Conservation (phyloP, 2,329 filamentous ascomycete species). For the Calonectria hawksworthii region DNA sequence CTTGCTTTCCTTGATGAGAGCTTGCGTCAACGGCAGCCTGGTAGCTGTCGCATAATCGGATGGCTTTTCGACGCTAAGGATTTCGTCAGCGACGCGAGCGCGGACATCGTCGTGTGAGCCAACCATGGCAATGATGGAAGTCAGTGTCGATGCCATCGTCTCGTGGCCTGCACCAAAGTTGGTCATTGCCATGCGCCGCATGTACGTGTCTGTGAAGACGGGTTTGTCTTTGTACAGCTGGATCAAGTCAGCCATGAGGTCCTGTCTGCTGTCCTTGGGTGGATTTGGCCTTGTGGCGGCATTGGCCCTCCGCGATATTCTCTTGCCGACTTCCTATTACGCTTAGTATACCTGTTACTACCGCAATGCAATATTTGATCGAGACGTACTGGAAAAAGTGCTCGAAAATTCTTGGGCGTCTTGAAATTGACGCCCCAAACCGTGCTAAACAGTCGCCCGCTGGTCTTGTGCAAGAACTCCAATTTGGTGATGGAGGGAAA, state of each 20-base stretch:
- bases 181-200: conserved; percentile 66
- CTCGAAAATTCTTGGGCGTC: conserved; percentile 58
- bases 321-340: conserved; percentile 51
- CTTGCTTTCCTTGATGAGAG: conserved; percentile 65
- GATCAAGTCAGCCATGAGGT: conserved; percentile 63
- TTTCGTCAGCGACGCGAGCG: conserved; percentile 49
- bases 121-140: conserved; percentile 63
- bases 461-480: conserved; percentile 52
- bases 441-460: conserved; percentile 57
- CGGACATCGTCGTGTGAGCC: conserved; percentile 55
- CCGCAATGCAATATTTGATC: too few species aligned
- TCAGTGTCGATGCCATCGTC: conserved; percentile 67
- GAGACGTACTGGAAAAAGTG: conserved; percentile 63
- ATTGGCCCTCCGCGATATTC: conserved; percentile 53
- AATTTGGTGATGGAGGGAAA: conserved; percentile 60
- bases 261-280: conserved; percentile 50
- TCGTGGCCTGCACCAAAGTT: conserved; percentile 71
- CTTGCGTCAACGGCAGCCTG: conserved; percentile 55
- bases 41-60: conserved; percentile 40
- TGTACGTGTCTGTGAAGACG: conserved; percentile 62
- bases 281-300: conserved; percentile 45
- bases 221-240: conserved; percentile 60
- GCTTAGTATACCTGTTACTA: not conserved
- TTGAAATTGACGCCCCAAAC: conserved; percentile 61
- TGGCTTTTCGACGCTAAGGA: conserved; percentile 38